phyloP scores from a whole-genome alignment of 169 alveolate species.

The Cryptosporidium parvum region DNA sequence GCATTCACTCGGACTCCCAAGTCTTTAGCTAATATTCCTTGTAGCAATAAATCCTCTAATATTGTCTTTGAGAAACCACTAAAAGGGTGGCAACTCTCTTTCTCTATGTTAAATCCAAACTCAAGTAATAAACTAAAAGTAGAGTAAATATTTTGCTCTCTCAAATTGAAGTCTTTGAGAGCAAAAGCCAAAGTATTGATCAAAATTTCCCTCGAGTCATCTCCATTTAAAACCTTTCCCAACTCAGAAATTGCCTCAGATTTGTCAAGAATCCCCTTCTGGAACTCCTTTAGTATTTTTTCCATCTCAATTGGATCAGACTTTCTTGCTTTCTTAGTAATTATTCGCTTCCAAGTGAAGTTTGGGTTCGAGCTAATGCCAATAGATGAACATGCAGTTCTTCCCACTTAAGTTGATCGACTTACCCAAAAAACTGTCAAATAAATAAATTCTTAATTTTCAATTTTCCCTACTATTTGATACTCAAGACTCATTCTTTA shows the following conservation, averaged over 20 bases:
- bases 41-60: conserved; percentile 1
- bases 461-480: background rate
- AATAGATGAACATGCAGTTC: background rate
- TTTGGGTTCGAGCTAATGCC: background rate
- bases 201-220: background rate
- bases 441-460: background rate
- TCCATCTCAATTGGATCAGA: conserved; percentile 1
- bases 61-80: background rate
- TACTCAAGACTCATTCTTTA: background rate
- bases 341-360: background rate
- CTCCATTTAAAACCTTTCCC: background rate
- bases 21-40: conserved; percentile 29
- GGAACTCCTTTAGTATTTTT: conserved; percentile 9
- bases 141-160: conserved; percentile 8
- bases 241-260: conserved; percentile 16
- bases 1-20: conserved; percentile 19
- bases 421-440: background rate
- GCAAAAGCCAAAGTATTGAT: conserved; percentile 28
- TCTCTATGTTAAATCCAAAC: conserved; percentile 5
- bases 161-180: conserved; percentile 20
- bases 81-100: background rate
- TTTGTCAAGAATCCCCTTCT: conserved; percentile 33
- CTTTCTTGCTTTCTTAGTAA: background rate
- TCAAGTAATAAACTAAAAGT: conserved; percentile 20
- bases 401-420: background rate